These are phyloP conservation scores for Kalmusia sp. DNA, from an alignment of 2,329 filamentous ascomycete species.

Conservation along the genomic window DNA sequence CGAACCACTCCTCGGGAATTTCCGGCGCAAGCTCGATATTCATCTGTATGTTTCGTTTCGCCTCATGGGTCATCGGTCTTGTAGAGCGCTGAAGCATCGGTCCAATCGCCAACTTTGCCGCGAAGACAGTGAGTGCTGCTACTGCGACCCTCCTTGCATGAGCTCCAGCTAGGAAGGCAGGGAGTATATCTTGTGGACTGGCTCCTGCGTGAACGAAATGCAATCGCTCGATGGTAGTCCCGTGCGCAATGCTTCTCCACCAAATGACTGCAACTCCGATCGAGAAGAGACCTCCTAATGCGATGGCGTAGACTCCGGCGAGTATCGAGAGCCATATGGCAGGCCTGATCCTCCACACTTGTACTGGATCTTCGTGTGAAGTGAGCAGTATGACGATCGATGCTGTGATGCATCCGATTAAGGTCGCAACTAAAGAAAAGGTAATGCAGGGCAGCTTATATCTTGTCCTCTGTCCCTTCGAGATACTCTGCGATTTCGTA, in stretches of 20 bases:
- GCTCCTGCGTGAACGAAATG: constrained; percentile 15
- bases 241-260: constrained; percentile 23
- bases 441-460: constrained; percentile 13
- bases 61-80: neutral
- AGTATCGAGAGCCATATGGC: constrained; percentile 18
- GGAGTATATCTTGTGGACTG: constrained; percentile 9
- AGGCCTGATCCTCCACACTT: constrained; percentile 16
- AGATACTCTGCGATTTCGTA: neutral
- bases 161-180: constrained; percentile 15
- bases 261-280: constrained; percentile 21
- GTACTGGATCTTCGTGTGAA: constrained; percentile 13
- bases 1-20: constrained; percentile 21
- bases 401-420: constrained; percentile 10
- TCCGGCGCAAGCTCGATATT: constrained; percentile 15
- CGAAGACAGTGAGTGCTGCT: constrained; percentile 11
- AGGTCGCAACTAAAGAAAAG: constrained; percentile 6
- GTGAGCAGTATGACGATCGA: constrained; percentile 14
- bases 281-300: constrained; percentile 16
- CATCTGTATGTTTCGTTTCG: constrained; percentile 11
- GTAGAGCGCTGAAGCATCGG: constrained; percentile 20
- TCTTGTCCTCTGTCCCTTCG: neutral
- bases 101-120: constrained; percentile 16
- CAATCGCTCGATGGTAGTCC: constrained; percentile 20
- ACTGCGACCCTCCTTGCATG: constrained; percentile 19
- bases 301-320: constrained; percentile 15